Evolutionary conservation across 331 rosid genomes (phyloP), one percentile per base, ranked within the genome.

Genomic region (Quercus tomentella): DNA sequence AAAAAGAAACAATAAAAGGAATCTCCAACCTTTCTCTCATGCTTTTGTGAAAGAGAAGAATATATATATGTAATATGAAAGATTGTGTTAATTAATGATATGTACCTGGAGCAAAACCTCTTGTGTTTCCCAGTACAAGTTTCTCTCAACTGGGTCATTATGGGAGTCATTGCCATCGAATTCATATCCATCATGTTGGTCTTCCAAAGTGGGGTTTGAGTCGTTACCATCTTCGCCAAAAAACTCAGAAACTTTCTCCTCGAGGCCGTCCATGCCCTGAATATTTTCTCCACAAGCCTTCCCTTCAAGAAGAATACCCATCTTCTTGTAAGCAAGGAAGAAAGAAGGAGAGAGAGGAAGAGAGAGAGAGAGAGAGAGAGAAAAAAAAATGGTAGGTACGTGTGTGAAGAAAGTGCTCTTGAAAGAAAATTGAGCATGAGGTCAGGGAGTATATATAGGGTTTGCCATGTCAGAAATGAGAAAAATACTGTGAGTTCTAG

Each of bases 101-200:
- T 5, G 2, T 79, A 88, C 96, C 96, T 82, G 86, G 49, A 91
- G 88, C 73, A 89, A 74, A 55, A 82, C 70, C 0, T 77, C 37
- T 70, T 87, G 93, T 69, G 96, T 86, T 77, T 89, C 96, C 96
- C 96, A 91, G 83, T 77, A 91, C 74, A 73, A 66, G 82, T 30
- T 79, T 25, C 61, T 82, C 10, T 78, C 69, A 25, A 67, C 68
- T 35, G 79, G 20, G 8, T 60, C 63, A 25, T 60, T 58, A 25
- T 70, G 41, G 11, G 74, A 76, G 26, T 83, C 70, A 25, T 1
- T 16, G 65, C 7, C 7, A 33, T 77, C 86, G 3, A 22, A 76
- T 35, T 68, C 79, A 1, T 60, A 75, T 65, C 17, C 71, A 17
- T 66, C 71, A 21, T 21, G 22, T 31, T 66, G n/a, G 15, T 78